Percentiles rank a stretch among this genome's conserved stretches.
Conservation (phyloP, 2,329 filamentous ascomycete genomes). For the Aspergillus felis region DNA sequence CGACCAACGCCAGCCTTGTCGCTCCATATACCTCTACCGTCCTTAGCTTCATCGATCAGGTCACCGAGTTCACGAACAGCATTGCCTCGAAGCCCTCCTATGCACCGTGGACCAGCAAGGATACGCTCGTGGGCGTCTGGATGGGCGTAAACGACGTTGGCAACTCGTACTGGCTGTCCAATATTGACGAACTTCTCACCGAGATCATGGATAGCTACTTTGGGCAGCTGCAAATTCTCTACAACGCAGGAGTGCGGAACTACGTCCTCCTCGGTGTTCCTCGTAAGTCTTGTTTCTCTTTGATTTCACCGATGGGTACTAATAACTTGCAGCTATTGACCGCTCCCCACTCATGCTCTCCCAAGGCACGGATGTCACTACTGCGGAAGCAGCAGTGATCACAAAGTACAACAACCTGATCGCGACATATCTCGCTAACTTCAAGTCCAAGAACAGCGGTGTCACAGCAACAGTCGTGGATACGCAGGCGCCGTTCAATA, state of each 20-base stretch:
- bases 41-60: conserved; percentile 8
- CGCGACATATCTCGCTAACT: not conserved
- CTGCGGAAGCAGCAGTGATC: conserved; percentile 1
- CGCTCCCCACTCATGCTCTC: conserved; percentile 3
- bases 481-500: conserved; percentile 6
- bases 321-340: conserved; percentile 2
- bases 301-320: not conserved
- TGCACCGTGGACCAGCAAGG: conserved; percentile 1
- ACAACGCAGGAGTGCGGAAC: conserved; percentile 4
- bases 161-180: conserved; percentile 3
- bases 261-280: conserved; percentile 6
- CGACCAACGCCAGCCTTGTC: conserved; percentile 7
- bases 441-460: not conserved
- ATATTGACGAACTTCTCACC: not conserved
- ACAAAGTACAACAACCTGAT: conserved; percentile 4
- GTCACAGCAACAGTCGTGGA: conserved; percentile 6
- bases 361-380: not conserved
- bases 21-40: conserved; percentile 4
- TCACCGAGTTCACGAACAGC: conserved; percentile 3
- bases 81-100: not conserved
- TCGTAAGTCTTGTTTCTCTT: conserved; percentile 1
- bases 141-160: conserved; percentile 12
- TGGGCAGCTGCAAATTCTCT: conserved; percentile 7
- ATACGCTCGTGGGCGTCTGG: conserved; percentile 8
- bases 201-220: conserved; percentile 7